These are phyloP conservation scores for Akanthomyces dipterigenus DNA, from an alignment of 2,329 filamentous ascomycete species.

Conservation along the genomic window DNA sequence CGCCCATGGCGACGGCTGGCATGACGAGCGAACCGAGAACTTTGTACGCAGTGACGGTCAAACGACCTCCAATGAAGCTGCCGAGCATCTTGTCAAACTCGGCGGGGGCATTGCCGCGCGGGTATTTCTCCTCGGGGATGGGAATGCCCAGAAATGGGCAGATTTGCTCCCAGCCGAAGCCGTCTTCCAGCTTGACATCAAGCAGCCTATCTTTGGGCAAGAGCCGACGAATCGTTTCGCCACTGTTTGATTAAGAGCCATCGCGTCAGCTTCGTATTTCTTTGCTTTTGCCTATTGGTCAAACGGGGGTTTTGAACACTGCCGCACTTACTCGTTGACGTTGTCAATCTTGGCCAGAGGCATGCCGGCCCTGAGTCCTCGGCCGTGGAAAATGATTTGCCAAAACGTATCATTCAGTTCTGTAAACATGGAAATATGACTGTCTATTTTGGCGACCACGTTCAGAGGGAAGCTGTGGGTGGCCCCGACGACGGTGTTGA, in stretches of 20 bases:
- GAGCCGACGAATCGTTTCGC: constrained; percentile 19
- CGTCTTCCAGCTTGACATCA: constrained; percentile 26
- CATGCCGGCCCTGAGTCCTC: background rate
- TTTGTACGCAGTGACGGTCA: background rate
- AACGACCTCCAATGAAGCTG: background rate
- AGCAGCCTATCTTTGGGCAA: constrained; percentile 23
- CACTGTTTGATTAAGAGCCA: constrained; percentile 13
- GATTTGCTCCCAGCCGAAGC: constrained; percentile 30
- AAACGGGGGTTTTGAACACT: background rate
- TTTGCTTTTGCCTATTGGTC: too few species aligned
- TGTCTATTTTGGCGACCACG: constrained; percentile 21
- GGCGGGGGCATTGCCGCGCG: constrained; percentile 22
- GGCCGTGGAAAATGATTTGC: constrained; percentile 4
- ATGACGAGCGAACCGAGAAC: background rate
- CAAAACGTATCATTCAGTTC: background rate
- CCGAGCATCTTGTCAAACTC: constrained; percentile 19
- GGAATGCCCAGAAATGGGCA: constrained; percentile 25
- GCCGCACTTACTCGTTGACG: background rate
- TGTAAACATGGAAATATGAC: background rate
- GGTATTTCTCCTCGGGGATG: constrained; percentile 24
- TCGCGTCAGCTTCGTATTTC: background rate
- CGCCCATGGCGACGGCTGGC: background rate
- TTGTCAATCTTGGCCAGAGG: background rate
- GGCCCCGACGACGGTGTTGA: background rate
- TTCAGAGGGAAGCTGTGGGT: constrained; percentile 20